Base-by-base conservation (phyloP, 2,329 filamentous ascomycete species). In the Anthostomella pinea region DNA sequence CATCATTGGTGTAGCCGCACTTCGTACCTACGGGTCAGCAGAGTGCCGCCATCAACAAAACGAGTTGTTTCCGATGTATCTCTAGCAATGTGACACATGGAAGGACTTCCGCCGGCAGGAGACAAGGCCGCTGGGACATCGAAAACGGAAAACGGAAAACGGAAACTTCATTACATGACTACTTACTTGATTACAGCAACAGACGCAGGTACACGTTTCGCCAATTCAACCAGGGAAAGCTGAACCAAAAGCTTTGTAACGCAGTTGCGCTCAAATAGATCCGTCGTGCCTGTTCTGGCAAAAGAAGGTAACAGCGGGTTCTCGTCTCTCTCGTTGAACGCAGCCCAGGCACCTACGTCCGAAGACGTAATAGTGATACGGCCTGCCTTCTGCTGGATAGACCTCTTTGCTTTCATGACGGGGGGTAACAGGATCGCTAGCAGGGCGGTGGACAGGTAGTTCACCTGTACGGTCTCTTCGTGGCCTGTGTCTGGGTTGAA, bases 371-470 rank as follows among this genome's bases (percentile, higher is more conserved):
- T 35, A 15, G 45, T 51, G 8, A 58, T 21, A 9, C 41, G 41
- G 8, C 17, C 32, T 19, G 27, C 25, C 9, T 16, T 8, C 7
- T n/a, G 13, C 10, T 23, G 8, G 3, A 14, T 5, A 5, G 26
- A 9, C 8, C 21, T 32, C 21, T 40, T 16, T 8, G 65, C 52
- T 33, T 63, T 63, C 1, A 75, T 54, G 18, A 66, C 66, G 0
- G 70, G 72, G 2, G 76, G 48, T 3, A 76, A 38, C 0, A 73
- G 53, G 1, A 74, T 50, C 0, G 62, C 64, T 2, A 78, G 57
- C 2, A 77, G 49, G 7, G 70, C 63, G 0, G 70, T 77, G 22
- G 61, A 67, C 38, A 77, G 59, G 10, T 73, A 71, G 41, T 78
- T 77, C 23, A 70, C 64, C 0, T 71, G 72, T 22, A 77, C 48